Percentiles rank a stretch among this genome's conserved stretches.
These are phyloP conservation scores for Coemansia sp. DNA, from an alignment of 192 early-diverging fungal species.

Conservation along the genomic window DNA sequence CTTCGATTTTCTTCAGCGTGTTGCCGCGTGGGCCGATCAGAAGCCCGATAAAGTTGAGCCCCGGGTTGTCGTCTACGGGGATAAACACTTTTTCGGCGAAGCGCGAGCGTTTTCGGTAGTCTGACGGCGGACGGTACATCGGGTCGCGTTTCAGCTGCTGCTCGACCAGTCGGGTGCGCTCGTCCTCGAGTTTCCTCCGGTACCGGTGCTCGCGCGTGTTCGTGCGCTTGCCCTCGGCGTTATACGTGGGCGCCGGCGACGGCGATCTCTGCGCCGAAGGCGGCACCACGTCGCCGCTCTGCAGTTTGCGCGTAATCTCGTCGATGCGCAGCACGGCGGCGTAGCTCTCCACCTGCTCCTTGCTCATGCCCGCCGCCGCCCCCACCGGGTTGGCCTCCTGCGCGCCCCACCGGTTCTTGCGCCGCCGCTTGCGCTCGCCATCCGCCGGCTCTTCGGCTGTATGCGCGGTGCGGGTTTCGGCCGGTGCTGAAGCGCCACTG, in stretches of 20 bases:
- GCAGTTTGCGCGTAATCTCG: slow-evolving; percentile 81
- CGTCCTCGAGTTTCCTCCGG: slow-evolving; percentile 88
- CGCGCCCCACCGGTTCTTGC: slow-evolving; percentile 89
- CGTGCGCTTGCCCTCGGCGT: slow-evolving; percentile 88
- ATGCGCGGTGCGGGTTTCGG: too few species aligned
- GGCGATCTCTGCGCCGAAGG: slow-evolving; percentile 70
- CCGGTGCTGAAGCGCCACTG: too few species aligned
- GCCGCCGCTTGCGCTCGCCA: slow-evolving; percentile 61
- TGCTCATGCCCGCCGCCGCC: slow-evolving; percentile 71
- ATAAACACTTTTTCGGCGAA: slow-evolving; percentile 93
- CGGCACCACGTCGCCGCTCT: slow-evolving; percentile 81
- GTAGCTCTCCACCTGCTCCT: slow-evolving; percentile 71
- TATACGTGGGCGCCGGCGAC: slow-evolving; percentile 93
- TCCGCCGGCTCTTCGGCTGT: too few species aligned
- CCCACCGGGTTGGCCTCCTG: slow-evolving; percentile 69
- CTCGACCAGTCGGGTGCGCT: slow-evolving; percentile 84
- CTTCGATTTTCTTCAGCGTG: slow-evolving; percentile 93
- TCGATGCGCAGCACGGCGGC: slow-evolving; percentile 84
- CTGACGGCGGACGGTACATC: slow-evolving; percentile 82
- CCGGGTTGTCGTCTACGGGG: slow-evolving; percentile 91
- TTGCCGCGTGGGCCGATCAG: slow-evolving; percentile 96
- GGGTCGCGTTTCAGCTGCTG: slow-evolving; percentile 72
- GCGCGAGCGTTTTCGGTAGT: slow-evolving; percentile 84
- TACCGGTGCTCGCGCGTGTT: slow-evolving; percentile 95
- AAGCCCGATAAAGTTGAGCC: slow-evolving; percentile 97